Conservation (phyloP, 164 flowering plant genomes). For the Annona squamosa region DNA sequence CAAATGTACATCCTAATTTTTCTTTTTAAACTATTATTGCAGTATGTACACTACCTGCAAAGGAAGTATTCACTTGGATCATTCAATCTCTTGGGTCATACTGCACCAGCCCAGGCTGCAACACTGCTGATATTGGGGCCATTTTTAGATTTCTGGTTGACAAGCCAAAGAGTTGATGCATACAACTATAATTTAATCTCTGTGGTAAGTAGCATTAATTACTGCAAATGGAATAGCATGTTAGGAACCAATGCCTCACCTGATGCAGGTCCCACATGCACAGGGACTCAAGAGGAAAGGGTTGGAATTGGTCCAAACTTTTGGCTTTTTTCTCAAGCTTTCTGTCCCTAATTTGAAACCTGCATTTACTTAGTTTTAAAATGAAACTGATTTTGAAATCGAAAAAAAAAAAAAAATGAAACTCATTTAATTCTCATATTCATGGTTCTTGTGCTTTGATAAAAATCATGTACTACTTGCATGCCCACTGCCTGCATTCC, state of each 20-base stretch:
- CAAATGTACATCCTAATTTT: neutral
- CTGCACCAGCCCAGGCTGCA: slow-evolving; percentile 87
- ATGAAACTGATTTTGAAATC: too few relatives aligned
- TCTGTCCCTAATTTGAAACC: too few relatives aligned
- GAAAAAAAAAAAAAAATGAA: too few relatives aligned
- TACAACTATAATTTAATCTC: slow-evolving; percentile 37
- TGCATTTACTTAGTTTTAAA: too few relatives aligned
- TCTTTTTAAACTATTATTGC: slow-evolving; percentile 15
- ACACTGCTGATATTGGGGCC: slow-evolving; percentile 69
- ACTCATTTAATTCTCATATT: too few relatives aligned
- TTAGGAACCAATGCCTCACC: neutral
- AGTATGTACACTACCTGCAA: slow-evolving; percentile 83
- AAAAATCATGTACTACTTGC: too few relatives aligned
- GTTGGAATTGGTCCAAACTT: too few relatives aligned
- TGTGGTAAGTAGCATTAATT: slow-evolving; percentile 38
- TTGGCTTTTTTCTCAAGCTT: too few relatives aligned
- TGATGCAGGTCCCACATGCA: too few relatives aligned
- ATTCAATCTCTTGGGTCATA: slow-evolving; percentile 79
- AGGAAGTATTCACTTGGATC: slow-evolving; percentile 79
- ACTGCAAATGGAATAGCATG: neutral
- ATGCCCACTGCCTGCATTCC: too few relatives aligned
- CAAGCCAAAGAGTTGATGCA: slow-evolving; percentile 51
- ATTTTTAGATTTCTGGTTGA: slow-evolving; percentile 76
- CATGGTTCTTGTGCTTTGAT: too few relatives aligned
- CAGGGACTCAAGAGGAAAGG: too few relatives aligned